Evolutionary conservation across 1,139 yeast genomes (phyloP).

Genomic region (Hansenula sp.): DNA sequence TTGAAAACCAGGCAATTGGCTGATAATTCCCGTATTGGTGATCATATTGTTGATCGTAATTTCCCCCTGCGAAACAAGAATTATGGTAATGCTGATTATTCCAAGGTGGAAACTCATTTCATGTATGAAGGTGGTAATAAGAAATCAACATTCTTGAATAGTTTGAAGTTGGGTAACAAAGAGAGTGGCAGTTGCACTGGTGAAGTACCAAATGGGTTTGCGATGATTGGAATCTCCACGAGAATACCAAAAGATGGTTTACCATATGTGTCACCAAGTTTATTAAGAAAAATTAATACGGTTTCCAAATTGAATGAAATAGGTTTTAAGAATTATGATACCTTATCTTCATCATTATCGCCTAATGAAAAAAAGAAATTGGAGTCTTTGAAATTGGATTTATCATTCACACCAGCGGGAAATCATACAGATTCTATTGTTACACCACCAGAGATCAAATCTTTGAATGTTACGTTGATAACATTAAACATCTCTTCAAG

Average conservation of each 20-base stretch:
- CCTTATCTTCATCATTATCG: conserved; percentile 13
- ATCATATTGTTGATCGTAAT: not conserved
- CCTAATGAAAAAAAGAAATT: conserved; percentile 20
- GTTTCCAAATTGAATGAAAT: conserved; percentile 24
- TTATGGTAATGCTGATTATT: conserved; percentile 13
- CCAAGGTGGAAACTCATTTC: conserved; percentile 13
- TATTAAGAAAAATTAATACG: conserved; percentile 28
- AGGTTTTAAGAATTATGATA: conserved; percentile 22
- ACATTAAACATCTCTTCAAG: conserved; percentile 20
- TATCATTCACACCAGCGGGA: conserved; percentile 17
- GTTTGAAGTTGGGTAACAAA: not conserved
- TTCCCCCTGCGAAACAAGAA: conserved; percentile 21
- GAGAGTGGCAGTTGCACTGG: no score
- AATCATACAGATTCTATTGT: conserved; percentile 1
- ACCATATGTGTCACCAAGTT: conserved; percentile 32
- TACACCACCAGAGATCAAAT: conserved; percentile 15
- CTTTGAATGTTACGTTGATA: conserved; percentile 12
- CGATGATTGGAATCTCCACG: conserved; percentile 15
- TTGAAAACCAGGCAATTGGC: conserved; percentile 15
- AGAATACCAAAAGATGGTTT: conserved; percentile 25
- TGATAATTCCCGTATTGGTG: not conserved
- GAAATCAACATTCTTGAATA: not conserved
- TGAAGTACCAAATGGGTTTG: conserved; percentile 3
- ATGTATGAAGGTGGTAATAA: not conserved
- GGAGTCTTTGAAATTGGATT: conserved; percentile 21